Evolutionary conservation across 169 alveolate genomes (phyloP), one percentile per base, ranked within the genome.

Genomic region (Cryptosporidium bovis): DNA sequence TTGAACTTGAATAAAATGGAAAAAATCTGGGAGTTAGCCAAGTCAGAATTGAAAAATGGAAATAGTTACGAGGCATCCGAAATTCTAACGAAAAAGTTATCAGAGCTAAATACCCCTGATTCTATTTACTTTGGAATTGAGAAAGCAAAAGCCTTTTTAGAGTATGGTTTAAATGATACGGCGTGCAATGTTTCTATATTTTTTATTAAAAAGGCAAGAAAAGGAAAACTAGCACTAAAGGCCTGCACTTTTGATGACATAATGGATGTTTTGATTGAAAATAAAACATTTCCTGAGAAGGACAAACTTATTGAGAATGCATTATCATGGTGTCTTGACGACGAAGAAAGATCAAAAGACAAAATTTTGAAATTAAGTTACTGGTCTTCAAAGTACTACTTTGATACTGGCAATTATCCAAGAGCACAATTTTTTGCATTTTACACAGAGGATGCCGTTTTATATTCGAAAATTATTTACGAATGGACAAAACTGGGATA

Each of bases 321-420:
- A 2, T 62, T 77, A 44, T 60, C 64, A 18, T 77, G 87, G 87
- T 77, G 87, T 40, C 58, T 58, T 58, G 64, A 62, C 48, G 50
- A 58, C 46, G 71, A 60, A 27, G 40, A 62, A 20, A 71, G 56
- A 4, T 40, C 44, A 36, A 29, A 13, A 13, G 87, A 77, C 4
- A 44, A 60, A 5, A 60, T 77, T 15, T 24, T 36, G 13, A 77
- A 56, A 60, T 56, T 69, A 69, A 64, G 56, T 69, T 64, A 51
- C 34, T 77, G 87, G 87, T 68, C 87, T 29, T 77, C 87, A 2
- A 77, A 77, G 16, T 40, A 60, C 29, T 77, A 77, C 53, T 77
- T 60, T 77, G 64, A 18, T 3, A 58, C 58, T 29, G 44, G 51
- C 44, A 60, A 46, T 29, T 77, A 24, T 46, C 66, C 69, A n/a